Conservation (phyloP, 2,329 filamentous ascomycete species). For the Nakataea oryzae region DNA sequence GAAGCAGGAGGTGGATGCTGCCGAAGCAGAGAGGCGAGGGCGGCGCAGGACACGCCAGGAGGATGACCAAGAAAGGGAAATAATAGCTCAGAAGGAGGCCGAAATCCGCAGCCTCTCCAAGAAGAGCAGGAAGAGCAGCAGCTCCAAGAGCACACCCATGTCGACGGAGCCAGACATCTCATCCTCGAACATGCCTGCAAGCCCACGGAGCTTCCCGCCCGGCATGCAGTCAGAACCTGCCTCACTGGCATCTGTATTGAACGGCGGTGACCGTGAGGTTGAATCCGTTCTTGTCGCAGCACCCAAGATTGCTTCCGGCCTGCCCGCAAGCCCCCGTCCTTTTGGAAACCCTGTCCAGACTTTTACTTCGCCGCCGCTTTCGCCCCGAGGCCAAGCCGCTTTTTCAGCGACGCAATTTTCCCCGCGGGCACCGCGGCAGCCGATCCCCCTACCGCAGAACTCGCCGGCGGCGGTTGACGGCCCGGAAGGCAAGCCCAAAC, state of each 20-base stretch:
- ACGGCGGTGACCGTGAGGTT: constrained; percentile 16
- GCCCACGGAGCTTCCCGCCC: constrained; percentile 23
- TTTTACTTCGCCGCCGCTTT: constrained; percentile 56
- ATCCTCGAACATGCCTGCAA: constrained; percentile 24
- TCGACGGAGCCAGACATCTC: constrained; percentile 16
- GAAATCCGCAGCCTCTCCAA: constrained; percentile 64
- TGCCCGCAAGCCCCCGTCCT: constrained; percentile 51
- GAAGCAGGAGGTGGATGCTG: constrained; percentile 44
- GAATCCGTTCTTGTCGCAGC: constrained; percentile 17
- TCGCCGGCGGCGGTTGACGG: constrained; percentile 36
- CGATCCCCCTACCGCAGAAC: constrained; percentile 58
- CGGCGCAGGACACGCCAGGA: constrained; percentile 78
- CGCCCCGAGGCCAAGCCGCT: constrained; percentile 40
- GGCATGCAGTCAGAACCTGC: constrained; percentile 25
- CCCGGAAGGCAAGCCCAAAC: constrained; percentile 24
- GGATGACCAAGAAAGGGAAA: constrained; percentile 70
- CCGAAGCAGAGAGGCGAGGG: constrained; percentile 45
- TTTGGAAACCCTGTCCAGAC: constrained; percentile 31
- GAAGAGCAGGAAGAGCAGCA: constrained; percentile 51
- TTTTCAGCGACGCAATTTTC: constrained; percentile 35
- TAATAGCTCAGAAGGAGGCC: constrained; percentile 54
- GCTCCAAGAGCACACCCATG: constrained; percentile 35
- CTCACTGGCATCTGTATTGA: constrained; percentile 43
- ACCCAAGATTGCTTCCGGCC: constrained; percentile 45
- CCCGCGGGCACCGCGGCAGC: constrained; percentile 62